Evolutionary conservation across 2,329 filamentous ascomycete species (phyloP).

Genomic region (Thielaviopsis populi): DNA sequence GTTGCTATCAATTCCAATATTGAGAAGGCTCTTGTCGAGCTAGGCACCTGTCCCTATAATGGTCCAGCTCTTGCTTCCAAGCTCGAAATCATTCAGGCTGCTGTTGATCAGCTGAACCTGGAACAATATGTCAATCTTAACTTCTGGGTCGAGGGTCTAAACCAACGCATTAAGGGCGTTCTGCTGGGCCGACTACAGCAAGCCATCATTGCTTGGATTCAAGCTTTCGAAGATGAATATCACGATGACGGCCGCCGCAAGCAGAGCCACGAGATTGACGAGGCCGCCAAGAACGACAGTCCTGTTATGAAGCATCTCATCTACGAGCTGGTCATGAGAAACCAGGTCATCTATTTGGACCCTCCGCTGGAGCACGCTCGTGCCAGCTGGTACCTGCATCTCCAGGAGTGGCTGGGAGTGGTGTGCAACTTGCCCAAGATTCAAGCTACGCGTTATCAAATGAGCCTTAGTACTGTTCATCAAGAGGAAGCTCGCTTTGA

Average conservation of each 20-base stretch:
- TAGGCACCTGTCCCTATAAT: slow-evolving; percentile 74
- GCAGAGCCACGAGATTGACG: slow-evolving; percentile 29
- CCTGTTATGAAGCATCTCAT: slow-evolving; percentile 60
- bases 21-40: slow-evolving; percentile 67
- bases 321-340: slow-evolving; percentile 93
- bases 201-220: slow-evolving; percentile 76
- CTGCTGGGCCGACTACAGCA: slow-evolving; percentile 69
- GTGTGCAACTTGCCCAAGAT: slow-evolving; percentile 88
- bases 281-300: slow-evolving; percentile 33
- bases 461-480: slow-evolving; percentile 56
- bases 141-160: slow-evolving; percentile 79
- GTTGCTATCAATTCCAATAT: slow-evolving; percentile 63
- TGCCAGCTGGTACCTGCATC: slow-evolving; percentile 81
- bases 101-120: slow-evolving; percentile 89
- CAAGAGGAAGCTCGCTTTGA: slow-evolving; percentile 60
- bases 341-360: slow-evolving; percentile 92
- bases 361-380: slow-evolving; percentile 83
- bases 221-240: slow-evolving; percentile 57
- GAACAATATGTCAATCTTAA: slow-evolving; percentile 91
- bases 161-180: slow-evolving; percentile 66
- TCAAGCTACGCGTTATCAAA: slow-evolving; percentile 89
- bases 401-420: slow-evolving; percentile 85
- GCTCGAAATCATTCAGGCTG: slow-evolving; percentile 73
- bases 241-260: slow-evolving; percentile 39
- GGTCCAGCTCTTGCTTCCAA: slow-evolving; percentile 63